These are phyloP conservation scores for Cyberlindnera mycetangii DNA, from an alignment of 805 yeast species.

Conservation along the genomic window DNA sequence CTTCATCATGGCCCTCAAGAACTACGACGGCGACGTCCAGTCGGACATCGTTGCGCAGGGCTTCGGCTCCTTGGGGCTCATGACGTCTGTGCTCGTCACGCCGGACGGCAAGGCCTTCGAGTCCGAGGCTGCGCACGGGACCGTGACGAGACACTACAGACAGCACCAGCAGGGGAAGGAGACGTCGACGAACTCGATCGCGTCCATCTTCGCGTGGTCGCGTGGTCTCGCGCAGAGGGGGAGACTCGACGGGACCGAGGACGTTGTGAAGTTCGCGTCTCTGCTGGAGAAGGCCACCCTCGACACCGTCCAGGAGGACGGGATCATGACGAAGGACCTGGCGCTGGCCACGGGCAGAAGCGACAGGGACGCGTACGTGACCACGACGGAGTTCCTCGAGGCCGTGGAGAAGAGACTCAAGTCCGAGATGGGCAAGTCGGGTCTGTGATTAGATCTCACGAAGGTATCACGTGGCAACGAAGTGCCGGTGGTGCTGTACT, in stretches of 20 bases:
- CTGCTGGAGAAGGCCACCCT: conserved; percentile 78
- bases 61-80: conserved; percentile 92
- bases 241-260: conserved; percentile 82
- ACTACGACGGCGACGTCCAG: conserved; percentile 97
- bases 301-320: conserved; percentile 80
- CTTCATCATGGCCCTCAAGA: conserved; percentile 91
- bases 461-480: conserved; percentile 6
- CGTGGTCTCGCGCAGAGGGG: conserved; percentile 94
- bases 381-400: conserved; percentile 73
- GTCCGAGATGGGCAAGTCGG: conserved; percentile 26
- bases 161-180: conserved; percentile 96
- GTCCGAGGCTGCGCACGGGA: conserved; percentile 98
- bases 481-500: too few relatives aligned
- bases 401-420: conserved; percentile 66
- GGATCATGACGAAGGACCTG: conserved; percentile 93
- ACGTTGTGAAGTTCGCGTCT: conserved; percentile 76
- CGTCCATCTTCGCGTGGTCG: conserved; percentile 96
- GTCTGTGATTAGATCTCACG: neutral
- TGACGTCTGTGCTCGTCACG: conserved; percentile 94
- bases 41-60: conserved; percentile 99
- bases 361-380: conserved; percentile 75
- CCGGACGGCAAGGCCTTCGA: conserved; percentile 98
- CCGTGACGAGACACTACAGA: conserved; percentile 96
- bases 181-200: conserved; percentile 96
- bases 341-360: conserved; percentile 88